A percentile compares a stretch with the other conserved stretches of the same genome.
phyloP scores from a whole-genome alignment of 768 basidiomycete genomes.

The Cyclocybe cylindracea region DNA sequence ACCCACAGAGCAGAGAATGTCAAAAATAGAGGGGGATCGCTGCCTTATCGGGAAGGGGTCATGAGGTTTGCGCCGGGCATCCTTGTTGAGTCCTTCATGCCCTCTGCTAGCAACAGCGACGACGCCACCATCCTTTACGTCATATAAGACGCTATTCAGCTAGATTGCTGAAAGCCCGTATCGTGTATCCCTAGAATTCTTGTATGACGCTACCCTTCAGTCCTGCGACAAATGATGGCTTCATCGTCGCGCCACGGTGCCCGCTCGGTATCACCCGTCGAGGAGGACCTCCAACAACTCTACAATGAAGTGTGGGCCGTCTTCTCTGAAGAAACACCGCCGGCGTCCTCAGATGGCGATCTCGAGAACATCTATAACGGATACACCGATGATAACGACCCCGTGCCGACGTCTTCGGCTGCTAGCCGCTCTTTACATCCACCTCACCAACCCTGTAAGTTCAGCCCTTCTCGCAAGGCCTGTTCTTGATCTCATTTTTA shows the following conservation, averaged over 20 bases:
- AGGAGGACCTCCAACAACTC: slow-evolving; percentile 71
- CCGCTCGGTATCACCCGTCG: slow-evolving; percentile 46
- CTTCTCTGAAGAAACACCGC: slow-evolving; percentile 49
- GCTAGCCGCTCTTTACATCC: slow-evolving; percentile 5
- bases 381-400: slow-evolving; percentile 28
- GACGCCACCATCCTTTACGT: background rate
- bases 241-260: slow-evolving; percentile 15
- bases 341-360: slow-evolving; percentile 29
- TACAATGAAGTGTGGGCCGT: slow-evolving; percentile 77
- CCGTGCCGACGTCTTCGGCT: slow-evolving; percentile 12
- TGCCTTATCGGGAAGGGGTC: slow-evolving; percentile 22
- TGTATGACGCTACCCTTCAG: background rate
- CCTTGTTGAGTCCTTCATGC: slow-evolving; percentile 12
- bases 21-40: slow-evolving; percentile 10
- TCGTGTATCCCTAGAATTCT: background rate
- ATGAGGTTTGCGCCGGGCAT: slow-evolving; percentile 18
- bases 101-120: slow-evolving; percentile 6
- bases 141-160: background rate
- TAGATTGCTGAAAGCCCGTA: no score
- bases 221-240: slow-evolving; percentile 12
- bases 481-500: background rate
- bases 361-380: slow-evolving; percentile 39
- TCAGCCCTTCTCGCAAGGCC: slow-evolving; percentile 2
- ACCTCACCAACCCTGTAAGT: slow-evolving; percentile 7
- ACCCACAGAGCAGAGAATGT: background rate